These are phyloP conservation scores for Leishmania aethiopica DNA, from an alignment of 208 protist species.

Conservation along the genomic window DNA sequence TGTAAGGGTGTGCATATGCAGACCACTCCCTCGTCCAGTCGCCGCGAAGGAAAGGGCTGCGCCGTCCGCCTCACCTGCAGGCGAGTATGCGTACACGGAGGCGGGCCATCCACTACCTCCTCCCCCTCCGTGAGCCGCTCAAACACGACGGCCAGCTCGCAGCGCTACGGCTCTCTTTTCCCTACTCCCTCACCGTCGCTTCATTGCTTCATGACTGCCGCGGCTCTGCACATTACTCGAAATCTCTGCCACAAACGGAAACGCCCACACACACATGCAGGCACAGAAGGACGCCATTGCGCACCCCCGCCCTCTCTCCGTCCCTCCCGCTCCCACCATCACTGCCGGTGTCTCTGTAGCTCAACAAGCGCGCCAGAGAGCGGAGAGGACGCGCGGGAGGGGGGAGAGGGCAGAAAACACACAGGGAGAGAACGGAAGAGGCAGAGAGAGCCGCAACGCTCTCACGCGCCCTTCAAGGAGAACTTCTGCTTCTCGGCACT, in stretches of 20 bases:
- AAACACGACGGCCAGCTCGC: neutral
- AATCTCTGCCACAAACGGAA: neutral
- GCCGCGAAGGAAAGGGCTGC: neutral
- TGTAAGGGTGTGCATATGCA: neutral
- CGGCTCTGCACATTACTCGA: slow-evolving; percentile 1
- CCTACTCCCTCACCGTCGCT: neutral
- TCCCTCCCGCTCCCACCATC: neutral
- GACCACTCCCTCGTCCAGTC: neutral
- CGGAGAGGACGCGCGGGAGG: neutral
- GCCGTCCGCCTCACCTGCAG: neutral
- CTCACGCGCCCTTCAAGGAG: slow-evolving; percentile 82
- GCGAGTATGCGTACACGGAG: neutral
- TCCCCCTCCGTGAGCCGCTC: neutral
- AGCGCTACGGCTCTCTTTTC: neutral
- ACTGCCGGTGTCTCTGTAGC: neutral
- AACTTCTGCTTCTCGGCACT: slow-evolving; percentile 92
- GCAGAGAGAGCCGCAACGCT: neutral
- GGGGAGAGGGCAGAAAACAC: neutral
- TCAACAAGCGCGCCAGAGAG: neutral
- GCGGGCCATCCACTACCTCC: neutral
- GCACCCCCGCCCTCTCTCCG: neutral
- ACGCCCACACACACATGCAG: no score
- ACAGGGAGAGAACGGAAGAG: neutral
- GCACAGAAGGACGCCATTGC: neutral
- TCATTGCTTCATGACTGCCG: neutral